These are phyloP conservation scores for Malus hybrid DNA, from an alignment of 331 rosid genomes.

Conservation along the genomic window DNA sequence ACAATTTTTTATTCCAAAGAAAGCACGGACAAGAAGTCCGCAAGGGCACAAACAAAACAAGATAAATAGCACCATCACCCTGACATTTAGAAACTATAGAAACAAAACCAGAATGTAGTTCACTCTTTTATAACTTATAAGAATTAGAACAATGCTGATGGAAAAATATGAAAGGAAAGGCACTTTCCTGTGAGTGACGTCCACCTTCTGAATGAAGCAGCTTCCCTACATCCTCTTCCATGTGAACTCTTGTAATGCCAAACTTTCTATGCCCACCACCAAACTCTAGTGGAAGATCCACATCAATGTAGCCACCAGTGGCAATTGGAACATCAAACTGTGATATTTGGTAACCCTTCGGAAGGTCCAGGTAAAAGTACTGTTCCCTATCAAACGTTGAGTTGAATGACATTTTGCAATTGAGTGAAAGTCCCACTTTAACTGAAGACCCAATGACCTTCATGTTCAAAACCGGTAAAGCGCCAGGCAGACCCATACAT, in stretches of 20 bases:
- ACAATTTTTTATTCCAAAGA: too few relatives aligned
- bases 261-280: conserved; percentile 89
- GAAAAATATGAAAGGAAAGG: conserved; percentile 4
- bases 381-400: conserved; percentile 96
- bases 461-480: conserved; percentile 77
- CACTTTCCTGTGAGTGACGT: conserved; percentile 60
- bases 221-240: conserved; percentile 99
- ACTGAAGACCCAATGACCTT: conserved; percentile 70
- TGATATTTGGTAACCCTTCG: conserved; percentile 94
- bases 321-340: conserved; percentile 96
- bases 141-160: not conserved
- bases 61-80: too few relatives aligned
- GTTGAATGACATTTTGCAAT: conserved; percentile 64
- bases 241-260: conserved; percentile 95
- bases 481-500: conserved; percentile 96
- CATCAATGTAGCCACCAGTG: conserved; percentile 55
- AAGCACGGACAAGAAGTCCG: too few relatives aligned
- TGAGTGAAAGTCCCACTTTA: conserved; percentile 77
- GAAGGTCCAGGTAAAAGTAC: conserved; percentile 91
- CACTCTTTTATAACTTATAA: not conserved
- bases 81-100: too few relatives aligned
- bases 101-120: not conserved
- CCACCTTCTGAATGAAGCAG: conserved; percentile 76
- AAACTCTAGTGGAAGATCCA: conserved; percentile 76
- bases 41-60: too few relatives aligned